A percentile compares a stretch with the other conserved stretches of the same genome.
Evolutionary conservation across 306 rosid species (phyloP).

Genomic region (Begonia masoniana): DNA sequence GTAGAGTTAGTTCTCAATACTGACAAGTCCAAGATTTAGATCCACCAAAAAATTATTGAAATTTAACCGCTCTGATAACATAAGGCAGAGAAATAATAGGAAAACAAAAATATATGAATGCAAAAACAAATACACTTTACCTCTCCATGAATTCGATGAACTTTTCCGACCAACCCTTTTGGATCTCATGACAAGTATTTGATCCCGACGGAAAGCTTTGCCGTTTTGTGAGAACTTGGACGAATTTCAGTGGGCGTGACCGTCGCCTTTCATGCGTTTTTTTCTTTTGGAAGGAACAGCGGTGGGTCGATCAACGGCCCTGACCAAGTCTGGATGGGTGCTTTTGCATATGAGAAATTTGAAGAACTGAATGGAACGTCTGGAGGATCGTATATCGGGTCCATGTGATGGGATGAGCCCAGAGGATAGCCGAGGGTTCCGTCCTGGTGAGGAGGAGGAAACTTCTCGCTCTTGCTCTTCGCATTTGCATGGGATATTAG

Average conservation of each 20-base stretch:
- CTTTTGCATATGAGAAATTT: slow-evolving; percentile 66
- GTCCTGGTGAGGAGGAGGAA: slow-evolving; percentile 98
- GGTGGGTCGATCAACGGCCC: slow-evolving; percentile 79
- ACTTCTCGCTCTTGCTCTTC: slow-evolving; percentile 98
- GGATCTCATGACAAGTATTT: slow-evolving; percentile 27
- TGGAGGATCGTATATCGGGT: slow-evolving; percentile 77
- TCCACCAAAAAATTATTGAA: background rate
- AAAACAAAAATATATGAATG: slow-evolving; percentile 28
- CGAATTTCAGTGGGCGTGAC: slow-evolving; percentile 37
- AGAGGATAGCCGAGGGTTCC: slow-evolving; percentile 85
- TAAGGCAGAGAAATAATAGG: slow-evolving; percentile 9
- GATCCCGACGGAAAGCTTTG: slow-evolving; percentile 14
- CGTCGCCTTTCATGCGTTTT: slow-evolving; percentile 57
- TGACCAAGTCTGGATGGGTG: slow-evolving; percentile 82
- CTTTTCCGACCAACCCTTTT: slow-evolving; percentile 22
- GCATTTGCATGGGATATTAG: slow-evolving; percentile 89
- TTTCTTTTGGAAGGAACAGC: slow-evolving; percentile 57
- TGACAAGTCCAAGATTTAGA: too few relatives aligned
- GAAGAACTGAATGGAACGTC: slow-evolving; percentile 85
- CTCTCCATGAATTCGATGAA: slow-evolving; percentile 26
- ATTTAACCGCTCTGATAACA: background rate
- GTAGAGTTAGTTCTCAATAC: too few relatives aligned
- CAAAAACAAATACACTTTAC: slow-evolving; percentile 33
- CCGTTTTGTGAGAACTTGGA: slow-evolving; percentile 38
- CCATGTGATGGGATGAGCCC: slow-evolving; percentile 83